Base-by-base conservation (phyloP, 371 early-diverging fungal genomes). In the Parasitella parasitica region DNA sequence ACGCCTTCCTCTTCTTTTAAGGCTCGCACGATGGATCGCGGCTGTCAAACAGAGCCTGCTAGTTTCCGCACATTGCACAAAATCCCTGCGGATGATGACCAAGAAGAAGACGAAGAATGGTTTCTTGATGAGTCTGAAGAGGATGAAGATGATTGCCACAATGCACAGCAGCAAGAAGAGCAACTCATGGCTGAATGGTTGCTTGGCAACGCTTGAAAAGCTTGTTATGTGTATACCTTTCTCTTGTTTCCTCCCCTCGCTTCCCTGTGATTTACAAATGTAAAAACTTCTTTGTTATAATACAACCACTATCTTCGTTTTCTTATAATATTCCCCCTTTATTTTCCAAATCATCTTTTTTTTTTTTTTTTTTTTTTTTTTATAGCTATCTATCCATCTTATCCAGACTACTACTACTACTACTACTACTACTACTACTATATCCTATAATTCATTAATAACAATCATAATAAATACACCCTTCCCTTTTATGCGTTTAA, bases 41-140 rank as follows among this genome's bases (percentile, higher is more conserved):
- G 51, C 7, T 66, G 61, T 28, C 66, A 66, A 56, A 66, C 66
- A 35, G 66, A 66, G 4, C 49, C 43, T 3, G 15, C 52, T 24
- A 18, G 22, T 43, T 32, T 38, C 5, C 24, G 24, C 13, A 46
- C 24, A 12, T 24, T 46, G 46, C 46, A 22, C 24, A 24, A 46
- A 46, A 46, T 24, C 46, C 24, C 24, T 38, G 38, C 24, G 36
- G 55, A 37, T 22, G 55, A 38, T 22, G 39, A 54, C n/a, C n/a
- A n/a, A 16, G 59, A 55, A 11, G 41, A 56, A 11, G n/a, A 54
- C 16, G 43, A 61, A 20, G 32, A 32, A 3, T 32, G 32, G 32
- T 32, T 32, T 32, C 11, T 32, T 32, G 32, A 20, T n/a, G 26
- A 26, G 15, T 3, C 13, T 13, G 46, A 46, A 18, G 24, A 43